Conservation (phyloP, 2,329 filamentous ascomycete genomes). For the Fusarium staphyleae region DNA sequence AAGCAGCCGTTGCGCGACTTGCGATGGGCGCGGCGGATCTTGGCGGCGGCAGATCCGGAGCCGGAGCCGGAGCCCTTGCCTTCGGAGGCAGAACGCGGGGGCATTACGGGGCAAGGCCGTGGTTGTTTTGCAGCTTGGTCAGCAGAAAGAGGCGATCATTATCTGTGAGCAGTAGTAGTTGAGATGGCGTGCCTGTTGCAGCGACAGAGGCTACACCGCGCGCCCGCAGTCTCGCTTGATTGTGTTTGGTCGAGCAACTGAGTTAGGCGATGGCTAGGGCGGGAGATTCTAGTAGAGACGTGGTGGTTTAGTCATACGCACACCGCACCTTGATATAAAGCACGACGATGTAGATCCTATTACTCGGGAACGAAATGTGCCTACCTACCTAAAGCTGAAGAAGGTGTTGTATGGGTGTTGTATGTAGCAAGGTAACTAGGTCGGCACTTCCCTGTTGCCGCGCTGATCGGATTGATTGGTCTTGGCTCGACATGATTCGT, state of each 20-base stretch:
- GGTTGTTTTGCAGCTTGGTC: constrained; percentile 4
- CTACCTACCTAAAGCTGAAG: too few species aligned
- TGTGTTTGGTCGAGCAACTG: constrained; percentile 6
- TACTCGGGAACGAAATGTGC: too few species aligned
- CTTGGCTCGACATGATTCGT: too few species aligned
- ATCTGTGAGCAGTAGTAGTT: too few species aligned
- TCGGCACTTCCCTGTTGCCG: too few species aligned
- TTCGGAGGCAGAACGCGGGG: constrained; percentile 26
- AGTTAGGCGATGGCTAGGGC: neutral
- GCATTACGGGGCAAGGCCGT: constrained; percentile 19
- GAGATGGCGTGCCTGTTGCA: too few species aligned
- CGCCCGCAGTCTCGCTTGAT: neutral
- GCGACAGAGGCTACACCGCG: too few species aligned
- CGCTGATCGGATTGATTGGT: too few species aligned
- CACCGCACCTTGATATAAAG: too few species aligned
- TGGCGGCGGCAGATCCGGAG: constrained; percentile 29
- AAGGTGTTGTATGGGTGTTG: too few species aligned
- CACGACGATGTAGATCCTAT: too few species aligned
- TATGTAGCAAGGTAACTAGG: too few species aligned
- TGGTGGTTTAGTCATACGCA: constrained; percentile 3
- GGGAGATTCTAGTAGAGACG: neutral
- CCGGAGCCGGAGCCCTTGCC: constrained; percentile 25
- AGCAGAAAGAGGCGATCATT: constrained; percentile 2
- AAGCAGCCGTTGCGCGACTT: constrained; percentile 52
- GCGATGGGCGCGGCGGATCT: constrained; percentile 48